Conservation (phyloP, 2,329 filamentous ascomycete genomes). For the Emmonsiellopsis sp. region DNA sequence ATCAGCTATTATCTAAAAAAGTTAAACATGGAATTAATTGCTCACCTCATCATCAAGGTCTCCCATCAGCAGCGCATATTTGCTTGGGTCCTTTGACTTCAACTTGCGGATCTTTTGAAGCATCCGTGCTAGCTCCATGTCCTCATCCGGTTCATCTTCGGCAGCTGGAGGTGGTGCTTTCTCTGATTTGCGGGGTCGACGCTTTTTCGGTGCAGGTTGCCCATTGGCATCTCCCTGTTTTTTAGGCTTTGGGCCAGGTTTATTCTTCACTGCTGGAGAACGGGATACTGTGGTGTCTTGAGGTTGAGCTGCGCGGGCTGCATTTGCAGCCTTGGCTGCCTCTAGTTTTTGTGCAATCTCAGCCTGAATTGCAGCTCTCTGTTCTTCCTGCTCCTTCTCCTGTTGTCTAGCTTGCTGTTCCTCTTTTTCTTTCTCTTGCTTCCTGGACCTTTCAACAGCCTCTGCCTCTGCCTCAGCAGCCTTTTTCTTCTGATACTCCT, state of each 20-base stretch:
- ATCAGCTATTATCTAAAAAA: background rate
- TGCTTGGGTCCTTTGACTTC: constrained; percentile 44
- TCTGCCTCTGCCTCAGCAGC: constrained; percentile 27
- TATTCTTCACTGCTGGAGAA: background rate
- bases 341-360: constrained; percentile 7
- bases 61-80: constrained; percentile 49
- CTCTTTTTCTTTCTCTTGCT: constrained; percentile 9
- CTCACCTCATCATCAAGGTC: constrained; percentile 28
- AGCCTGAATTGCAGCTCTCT: background rate
- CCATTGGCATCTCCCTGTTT: background rate
- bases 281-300: background rate
- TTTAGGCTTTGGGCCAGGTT: constrained; percentile 3
- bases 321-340: constrained; percentile 1
- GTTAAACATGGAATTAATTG: background rate
- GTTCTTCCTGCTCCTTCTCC: constrained; percentile 13
- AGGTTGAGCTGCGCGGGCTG: background rate
- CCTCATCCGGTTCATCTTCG: constrained; percentile 9
- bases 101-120: constrained; percentile 51
- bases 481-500: constrained; percentile 35
- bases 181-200: background rate
- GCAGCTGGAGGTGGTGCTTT: background rate
- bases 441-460: constrained; percentile 7
- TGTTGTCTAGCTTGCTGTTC: constrained; percentile 17
- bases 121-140: constrained; percentile 44
- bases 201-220: no score